phyloP scores from a whole-genome alignment of 1,284 basidiomycete species.

The Naganishia liquefaciens region DNA sequence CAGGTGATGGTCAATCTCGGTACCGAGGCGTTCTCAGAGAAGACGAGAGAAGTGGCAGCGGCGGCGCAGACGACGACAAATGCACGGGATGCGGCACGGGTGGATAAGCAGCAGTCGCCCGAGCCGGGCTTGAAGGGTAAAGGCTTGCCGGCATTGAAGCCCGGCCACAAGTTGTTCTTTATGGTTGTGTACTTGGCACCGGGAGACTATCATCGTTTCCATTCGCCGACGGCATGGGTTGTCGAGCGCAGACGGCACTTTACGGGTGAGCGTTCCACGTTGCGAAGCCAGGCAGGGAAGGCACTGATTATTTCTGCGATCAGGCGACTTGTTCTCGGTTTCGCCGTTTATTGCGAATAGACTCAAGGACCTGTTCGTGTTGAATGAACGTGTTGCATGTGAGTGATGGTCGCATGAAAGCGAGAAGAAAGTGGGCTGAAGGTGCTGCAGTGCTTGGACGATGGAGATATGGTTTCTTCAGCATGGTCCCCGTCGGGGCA shows the following conservation, averaged over 20 bases:
- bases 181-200: constrained; percentile 96
- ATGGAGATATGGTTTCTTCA: constrained; percentile 94
- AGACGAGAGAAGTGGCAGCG: constrained; percentile 53
- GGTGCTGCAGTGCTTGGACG: constrained; percentile 69
- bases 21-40: constrained; percentile 43
- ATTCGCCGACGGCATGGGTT: constrained; percentile 93
- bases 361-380: constrained; percentile 88
- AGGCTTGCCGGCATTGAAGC: constrained; percentile 51
- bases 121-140: constrained; percentile 15
- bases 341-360: constrained; percentile 94
- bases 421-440: not conserved
- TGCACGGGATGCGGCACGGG: constrained; percentile 39
- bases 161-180: constrained; percentile 84
- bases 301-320: not conserved
- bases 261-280: constrained; percentile 61
- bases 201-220: constrained; percentile 98
- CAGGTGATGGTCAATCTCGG: constrained; percentile 55
- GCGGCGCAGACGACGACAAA: not conserved
- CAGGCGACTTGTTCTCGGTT: constrained; percentile 91
- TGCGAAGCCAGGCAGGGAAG: not conserved
- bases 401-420: constrained; percentile 8
- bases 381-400: constrained; percentile 91
- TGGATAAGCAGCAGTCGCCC: constrained; percentile 51
- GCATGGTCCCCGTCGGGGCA: constrained; percentile 96
- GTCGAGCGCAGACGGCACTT: constrained; percentile 95